Evolutionary conservation across 2,329 filamentous ascomycete species (phyloP).

Genomic region (Ceratocystis ficicola): DNA sequence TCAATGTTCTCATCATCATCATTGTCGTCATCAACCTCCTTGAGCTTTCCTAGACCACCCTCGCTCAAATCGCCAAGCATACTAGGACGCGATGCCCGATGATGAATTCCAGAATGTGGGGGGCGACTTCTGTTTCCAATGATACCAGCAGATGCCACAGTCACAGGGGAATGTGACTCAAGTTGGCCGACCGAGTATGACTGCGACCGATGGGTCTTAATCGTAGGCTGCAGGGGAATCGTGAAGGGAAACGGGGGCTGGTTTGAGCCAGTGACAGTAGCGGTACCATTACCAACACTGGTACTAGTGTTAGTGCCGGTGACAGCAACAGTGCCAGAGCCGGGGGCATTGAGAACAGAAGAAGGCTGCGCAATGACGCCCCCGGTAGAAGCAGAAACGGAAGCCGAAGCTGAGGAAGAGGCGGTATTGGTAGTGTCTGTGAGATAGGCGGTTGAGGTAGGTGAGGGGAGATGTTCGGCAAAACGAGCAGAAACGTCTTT

Average conservation of each 20-base stretch:
- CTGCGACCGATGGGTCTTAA: constrained; percentile 87
- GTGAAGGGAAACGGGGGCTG: constrained; percentile 68
- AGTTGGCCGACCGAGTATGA: constrained; percentile 92
- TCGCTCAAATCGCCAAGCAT: constrained; percentile 62
- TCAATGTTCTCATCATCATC: constrained; percentile 53
- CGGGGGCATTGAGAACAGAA: constrained; percentile 37
- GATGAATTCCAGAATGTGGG: constrained; percentile 55
- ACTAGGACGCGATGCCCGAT: constrained; percentile 67
- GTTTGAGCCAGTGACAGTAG: constrained; percentile 34
- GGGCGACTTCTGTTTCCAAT: constrained; percentile 42
- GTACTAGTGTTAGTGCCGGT: no score
- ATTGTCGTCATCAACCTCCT: constrained; percentile 58
- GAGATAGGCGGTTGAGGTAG: constrained; percentile 52
- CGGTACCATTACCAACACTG: no score
- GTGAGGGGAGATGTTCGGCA: constrained; percentile 62
- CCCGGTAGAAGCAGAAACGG: constrained; percentile 30
- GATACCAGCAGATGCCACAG: constrained; percentile 37
- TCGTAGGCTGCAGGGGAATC: constrained; percentile 78
- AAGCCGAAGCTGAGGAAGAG: constrained; percentile 32
- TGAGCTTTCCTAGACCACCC: constrained; percentile 54
- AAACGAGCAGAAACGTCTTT: constrained; percentile 66
- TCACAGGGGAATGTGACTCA: constrained; percentile 49
- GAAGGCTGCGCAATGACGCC: constrained; percentile 37
- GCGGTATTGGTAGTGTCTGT: constrained; percentile 34
- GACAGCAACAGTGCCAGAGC: constrained; percentile 35